Conservation (phyloP, 2,329 filamentous ascomycete genomes). For the Fusarium sp. region DNA sequence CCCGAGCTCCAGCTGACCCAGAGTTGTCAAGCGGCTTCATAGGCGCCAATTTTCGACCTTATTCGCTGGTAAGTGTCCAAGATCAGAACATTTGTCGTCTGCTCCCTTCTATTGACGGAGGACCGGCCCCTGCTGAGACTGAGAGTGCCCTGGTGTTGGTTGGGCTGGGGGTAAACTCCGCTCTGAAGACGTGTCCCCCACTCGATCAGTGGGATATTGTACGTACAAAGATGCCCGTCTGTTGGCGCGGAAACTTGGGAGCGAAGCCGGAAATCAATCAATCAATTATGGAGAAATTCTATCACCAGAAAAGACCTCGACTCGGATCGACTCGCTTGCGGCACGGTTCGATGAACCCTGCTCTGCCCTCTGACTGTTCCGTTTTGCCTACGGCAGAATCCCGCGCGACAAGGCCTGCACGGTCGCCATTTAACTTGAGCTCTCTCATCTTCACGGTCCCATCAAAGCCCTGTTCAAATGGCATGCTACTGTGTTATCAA, state of each 20-base stretch:
- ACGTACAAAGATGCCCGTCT: constrained; percentile 6
- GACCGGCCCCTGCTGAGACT: constrained; percentile 32
- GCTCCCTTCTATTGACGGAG: constrained; percentile 28
- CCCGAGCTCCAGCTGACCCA: constrained; percentile 27
- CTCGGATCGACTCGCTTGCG: constrained; percentile 27
- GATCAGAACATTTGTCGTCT: constrained; percentile 33
- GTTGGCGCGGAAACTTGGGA: constrained; percentile 20
- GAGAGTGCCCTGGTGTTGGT: neutral
- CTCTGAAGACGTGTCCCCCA: constrained; percentile 21
- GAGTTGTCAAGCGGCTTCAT: constrained; percentile 39
- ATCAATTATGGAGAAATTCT: constrained; percentile 25
- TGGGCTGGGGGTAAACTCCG: constrained; percentile 12
- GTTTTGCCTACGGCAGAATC: constrained; percentile 6
- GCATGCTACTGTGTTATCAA: constrained; percentile 8
- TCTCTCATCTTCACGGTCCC: neutral
- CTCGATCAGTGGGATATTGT: constrained; percentile 16
- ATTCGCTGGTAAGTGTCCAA: constrained; percentile 32
- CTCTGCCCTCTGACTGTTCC: constrained; percentile 2
- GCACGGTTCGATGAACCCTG: constrained; percentile 31
- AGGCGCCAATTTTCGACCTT: constrained; percentile 10
- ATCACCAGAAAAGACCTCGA: constrained; percentile 15
- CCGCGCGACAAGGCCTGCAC: constrained; percentile 1
- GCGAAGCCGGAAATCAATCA: constrained; percentile 7
- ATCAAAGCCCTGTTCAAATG: constrained; percentile 1
- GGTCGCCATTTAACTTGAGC: neutral